These are phyloP conservation scores for Boletus albobrunnescens DNA, from an alignment of 1,284 basidiomycete species.

Conservation along the genomic window DNA sequence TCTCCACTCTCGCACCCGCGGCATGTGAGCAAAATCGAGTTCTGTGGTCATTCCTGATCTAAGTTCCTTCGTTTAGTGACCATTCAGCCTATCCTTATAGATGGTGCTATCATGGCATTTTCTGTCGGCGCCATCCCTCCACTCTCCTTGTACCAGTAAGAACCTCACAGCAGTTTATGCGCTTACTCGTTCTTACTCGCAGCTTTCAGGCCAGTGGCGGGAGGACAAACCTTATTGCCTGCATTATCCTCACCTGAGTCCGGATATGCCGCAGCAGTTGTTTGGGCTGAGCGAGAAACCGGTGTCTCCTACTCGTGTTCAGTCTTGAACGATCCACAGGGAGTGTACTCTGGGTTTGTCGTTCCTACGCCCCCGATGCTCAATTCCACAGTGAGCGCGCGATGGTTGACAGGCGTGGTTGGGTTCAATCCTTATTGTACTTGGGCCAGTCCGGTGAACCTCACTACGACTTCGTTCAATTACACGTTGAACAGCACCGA, in stretches of 20 bases:
- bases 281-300: conserved; percentile 14
- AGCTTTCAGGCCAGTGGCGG: conserved; percentile 8
- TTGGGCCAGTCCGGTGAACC: conserved; percentile 21
- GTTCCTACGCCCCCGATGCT: conserved; percentile 12
- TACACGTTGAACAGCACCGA: conserved; percentile 13
- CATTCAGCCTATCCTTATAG: conserved; percentile 12
- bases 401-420: conserved; percentile 25
- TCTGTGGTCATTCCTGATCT: neutral
- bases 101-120: conserved; percentile 11
- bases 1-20: conserved; percentile 10
- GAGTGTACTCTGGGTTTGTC: conserved; percentile 8
- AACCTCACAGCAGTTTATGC: neutral
- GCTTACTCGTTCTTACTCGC: neutral
- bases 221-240: neutral
- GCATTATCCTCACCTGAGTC: conserved; percentile 5
- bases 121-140: conserved; percentile 12
- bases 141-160: conserved; percentile 13
- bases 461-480: conserved; percentile 12
- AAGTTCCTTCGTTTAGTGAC: conserved; percentile 1
- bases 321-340: conserved; percentile 9
- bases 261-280: conserved; percentile 11
- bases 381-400: conserved; percentile 11
- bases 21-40: conserved; percentile 6
- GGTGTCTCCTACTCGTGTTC: conserved; percentile 11
- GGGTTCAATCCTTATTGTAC: conserved; percentile 17